Evolutionary conservation across 1,139 yeast species (phyloP).

Genomic region (Protomyces lactucae-debilis): DNA sequence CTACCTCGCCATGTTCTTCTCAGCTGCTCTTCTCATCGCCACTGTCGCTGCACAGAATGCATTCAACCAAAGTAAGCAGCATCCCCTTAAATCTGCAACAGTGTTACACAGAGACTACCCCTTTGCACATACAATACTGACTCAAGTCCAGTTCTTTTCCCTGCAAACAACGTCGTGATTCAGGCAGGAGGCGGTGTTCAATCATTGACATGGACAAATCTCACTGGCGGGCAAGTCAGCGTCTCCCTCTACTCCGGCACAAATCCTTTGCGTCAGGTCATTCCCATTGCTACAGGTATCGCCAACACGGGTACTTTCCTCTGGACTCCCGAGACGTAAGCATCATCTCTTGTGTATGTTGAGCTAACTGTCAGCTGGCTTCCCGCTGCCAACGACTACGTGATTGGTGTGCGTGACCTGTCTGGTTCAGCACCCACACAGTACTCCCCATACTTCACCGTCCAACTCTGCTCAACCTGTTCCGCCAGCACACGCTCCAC

Average conservation of each 20-base stretch:
- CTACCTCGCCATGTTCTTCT: constrained; percentile 2
- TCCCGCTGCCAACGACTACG: constrained; percentile 28
- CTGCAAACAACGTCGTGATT: constrained; percentile 28
- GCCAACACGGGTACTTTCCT: constrained; percentile 27
- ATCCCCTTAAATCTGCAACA: neutral
- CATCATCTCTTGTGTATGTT: neutral
- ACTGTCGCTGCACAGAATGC: constrained; percentile 17
- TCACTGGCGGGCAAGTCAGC: constrained; percentile 22
- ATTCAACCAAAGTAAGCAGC: constrained; percentile 7
- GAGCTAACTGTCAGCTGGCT: neutral
- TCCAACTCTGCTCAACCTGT: constrained; percentile 29
- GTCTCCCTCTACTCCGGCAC: constrained; percentile 27
- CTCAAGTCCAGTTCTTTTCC: constrained; percentile 10
- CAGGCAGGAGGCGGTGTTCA: constrained; percentile 30
- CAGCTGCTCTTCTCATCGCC: constrained; percentile 4
- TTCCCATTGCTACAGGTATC: constrained; percentile 17
- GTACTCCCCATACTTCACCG: constrained; percentile 26
- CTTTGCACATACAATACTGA: neutral
- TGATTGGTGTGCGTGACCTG: constrained; percentile 12
- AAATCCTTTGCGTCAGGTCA: constrained; percentile 15
- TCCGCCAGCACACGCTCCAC: constrained; percentile 24
- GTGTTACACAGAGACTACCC: neutral
- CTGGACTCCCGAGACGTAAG: constrained; percentile 26
- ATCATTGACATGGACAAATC: constrained; percentile 27
- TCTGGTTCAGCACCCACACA: constrained; percentile 17